Base-by-base conservation (phyloP, 352 stramenopile species). In the Phytophthora vignae region DNA sequence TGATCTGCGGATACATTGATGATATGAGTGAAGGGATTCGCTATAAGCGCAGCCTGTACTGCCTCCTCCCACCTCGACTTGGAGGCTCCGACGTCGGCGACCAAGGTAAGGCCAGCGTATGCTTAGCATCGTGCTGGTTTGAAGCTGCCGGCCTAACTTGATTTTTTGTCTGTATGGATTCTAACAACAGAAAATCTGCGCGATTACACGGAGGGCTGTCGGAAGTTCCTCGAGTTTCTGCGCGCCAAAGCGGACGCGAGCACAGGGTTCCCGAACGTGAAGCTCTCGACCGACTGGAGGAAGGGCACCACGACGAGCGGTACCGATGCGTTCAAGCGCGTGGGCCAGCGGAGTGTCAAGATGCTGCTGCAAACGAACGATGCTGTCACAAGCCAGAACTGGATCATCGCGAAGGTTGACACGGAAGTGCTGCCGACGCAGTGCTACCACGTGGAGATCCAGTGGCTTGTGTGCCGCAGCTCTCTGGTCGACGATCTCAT, bases 1-100 rank as follows among this genome's bases (percentile, higher is more conserved):
- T 96, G 29, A 91, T 96, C 21, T 96, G 88, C 50, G 87, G 90
- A 53, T 94, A 96, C 74, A 91, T 90, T 22, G 90, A 95, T 64
- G 83, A 93, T 36, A 96, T 96, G 88, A 90, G 78, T 64, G 90
- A 96, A 70, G 84, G 74, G 25, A 93, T 91, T 40, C 88, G 89
- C 22, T 95, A 93, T 64, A 94, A 94, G 55, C 84, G 90, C 15
- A 91, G 87, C 46, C 60, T 92, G 22, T 93, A 87, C 60, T 93
- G 85, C 55, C 74, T 96, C 40, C 69, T 94, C 12, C 88, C 88
- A 8, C 85, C 88, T 19, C 64, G 73, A 25, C 64, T 88, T 0
- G 67, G 75, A 33, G 74, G 74, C 2, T 73, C 76, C 1, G 54
- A 78, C 71, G 31, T 73, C 27, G 62, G 58, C 3, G 70, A 81